Base-by-base conservation (phyloP, 106 monocot genomes). In the Phalaenopsis aphrodite region DNA sequence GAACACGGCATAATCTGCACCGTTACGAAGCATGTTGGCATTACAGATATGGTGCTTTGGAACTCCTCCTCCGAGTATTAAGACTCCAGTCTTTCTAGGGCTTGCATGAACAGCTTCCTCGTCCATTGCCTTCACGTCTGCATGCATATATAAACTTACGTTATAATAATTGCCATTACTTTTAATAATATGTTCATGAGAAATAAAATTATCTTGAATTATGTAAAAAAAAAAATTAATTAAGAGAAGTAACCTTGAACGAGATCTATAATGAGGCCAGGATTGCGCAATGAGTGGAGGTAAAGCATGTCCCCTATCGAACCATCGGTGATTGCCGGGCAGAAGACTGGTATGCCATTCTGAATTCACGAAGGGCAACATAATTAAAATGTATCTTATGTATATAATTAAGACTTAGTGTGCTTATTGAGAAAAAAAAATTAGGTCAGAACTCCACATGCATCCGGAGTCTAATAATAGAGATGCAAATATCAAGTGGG, bases 41-140 rank as follows among this genome's bases (percentile, higher is more conserved):
- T 91, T 89, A 79, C 89, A 93, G 36, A 93, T 93, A 79, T 93
- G 93, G 52, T 93, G 93, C 77, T 93, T 93, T 9, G 92, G 95
- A 18, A 92, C 87, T 1, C 95, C 95, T 11, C 95, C 95, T 81
- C 95, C 95, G 55, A 95, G 87, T 76, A 95, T 82, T 82, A 95
- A 89, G 8, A 95, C 83, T 36, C 95, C 92, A 41, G 95, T 95
- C 83, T 90, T 95, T 55, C 90, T 89, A 55, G 79, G 90, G 69
- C 84, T 81, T 43, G 83, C 87, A 79, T 92, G 80, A 18, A 90
- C 84, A n/a, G 92, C 95, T 81, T 95, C 95, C 55, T 87, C 84
- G 83, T 90, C 87, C 84, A 92, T 92, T 48, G 87, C 83, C 21
- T 84, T 78, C 61, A 95, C 87, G 83, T 95, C 92, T 95, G 83